Conservation (phyloP, 257 asterid species). For the Jaltomata sinuosa region DNA sequence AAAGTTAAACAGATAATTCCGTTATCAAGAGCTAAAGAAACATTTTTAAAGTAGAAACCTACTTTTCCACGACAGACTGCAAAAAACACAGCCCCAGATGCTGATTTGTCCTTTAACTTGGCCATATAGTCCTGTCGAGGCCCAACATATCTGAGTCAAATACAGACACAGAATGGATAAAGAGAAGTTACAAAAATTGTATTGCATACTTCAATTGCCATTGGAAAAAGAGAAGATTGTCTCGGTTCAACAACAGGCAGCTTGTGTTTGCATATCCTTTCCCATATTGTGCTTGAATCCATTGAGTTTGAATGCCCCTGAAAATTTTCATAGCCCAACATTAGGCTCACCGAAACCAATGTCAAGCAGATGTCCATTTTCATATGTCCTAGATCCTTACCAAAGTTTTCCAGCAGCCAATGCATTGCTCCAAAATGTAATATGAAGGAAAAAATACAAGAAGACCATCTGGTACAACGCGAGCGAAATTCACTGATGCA, state of each 20-base stretch:
- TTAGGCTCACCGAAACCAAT: background rate
- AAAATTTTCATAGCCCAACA: slow-evolving; percentile 6
- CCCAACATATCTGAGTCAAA: background rate
- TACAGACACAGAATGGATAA: background rate
- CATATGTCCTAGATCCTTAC: slow-evolving; percentile 31
- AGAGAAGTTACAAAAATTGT: background rate
- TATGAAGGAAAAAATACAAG: slow-evolving; percentile 94
- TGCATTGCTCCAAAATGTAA: slow-evolving; percentile 81
- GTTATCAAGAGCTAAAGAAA: background rate
- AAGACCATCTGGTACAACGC: slow-evolving; percentile 97
- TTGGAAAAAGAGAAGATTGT: slow-evolving; percentile 76
- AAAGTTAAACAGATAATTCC: background rate
- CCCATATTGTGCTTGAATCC: slow-evolving; percentile 77
- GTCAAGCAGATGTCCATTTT: background rate
- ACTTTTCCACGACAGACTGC: slow-evolving; percentile 99
- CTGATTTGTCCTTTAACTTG: slow-evolving; percentile 56
- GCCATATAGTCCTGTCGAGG: slow-evolving; percentile 69
- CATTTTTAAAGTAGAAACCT: background rate
- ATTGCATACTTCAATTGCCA: slow-evolving; percentile 59
- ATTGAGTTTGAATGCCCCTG: slow-evolving; percentile 55
- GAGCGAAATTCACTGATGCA: slow-evolving; percentile 79
- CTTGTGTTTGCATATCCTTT: slow-evolving; percentile 91
- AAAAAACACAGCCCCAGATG: slow-evolving; percentile 84
- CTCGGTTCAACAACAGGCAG: slow-evolving; percentile 96
- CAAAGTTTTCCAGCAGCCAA: slow-evolving; percentile 78